A percentile compares a stretch with the other conserved stretches of the same genome.
Conservation (phyloP, 768 basidiomycete genomes). For the Saitozyma sp. region DNA sequence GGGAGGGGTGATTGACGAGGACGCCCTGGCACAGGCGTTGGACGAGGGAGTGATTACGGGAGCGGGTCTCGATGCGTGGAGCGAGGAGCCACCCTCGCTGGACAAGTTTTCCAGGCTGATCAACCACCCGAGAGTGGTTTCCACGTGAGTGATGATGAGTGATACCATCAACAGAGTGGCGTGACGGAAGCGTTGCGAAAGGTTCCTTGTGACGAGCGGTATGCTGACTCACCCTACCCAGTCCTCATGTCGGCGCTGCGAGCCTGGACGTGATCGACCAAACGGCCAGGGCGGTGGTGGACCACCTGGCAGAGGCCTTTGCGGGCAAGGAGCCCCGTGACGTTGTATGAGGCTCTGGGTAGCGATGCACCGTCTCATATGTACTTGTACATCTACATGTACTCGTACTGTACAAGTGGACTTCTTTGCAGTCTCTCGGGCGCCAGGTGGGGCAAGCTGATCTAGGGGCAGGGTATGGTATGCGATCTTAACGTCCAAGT, state of each 20-base stretch:
- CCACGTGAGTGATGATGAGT: slow-evolving; percentile 55
- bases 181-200: no score
- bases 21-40: slow-evolving; percentile 59
- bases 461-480: no score
- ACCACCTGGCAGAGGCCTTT: slow-evolving; percentile 20
- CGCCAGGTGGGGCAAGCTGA: no score
- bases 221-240: neutral
- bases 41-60: slow-evolving; percentile 59
- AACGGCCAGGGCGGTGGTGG: slow-evolving; percentile 15
- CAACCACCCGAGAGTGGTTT: slow-evolving; percentile 15
- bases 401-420: no score
- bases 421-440: no score
- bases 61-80: slow-evolving; percentile 67
- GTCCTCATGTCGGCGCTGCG: slow-evolving; percentile 29
- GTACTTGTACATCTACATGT: no score
- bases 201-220: neutral
- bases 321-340: slow-evolving; percentile 1
- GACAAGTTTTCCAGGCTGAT: slow-evolving; percentile 19
- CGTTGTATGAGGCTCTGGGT: neutral
- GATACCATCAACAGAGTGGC: neutral
- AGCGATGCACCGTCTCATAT: no score
- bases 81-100: slow-evolving; percentile 58
- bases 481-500: no score
- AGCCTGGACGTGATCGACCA: slow-evolving; percentile 13
- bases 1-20: slow-evolving; percentile 66